These are phyloP conservation scores for Teunomyces aglyptinius DNA, from an alignment of 805 yeast species.

Conservation along the genomic window DNA sequence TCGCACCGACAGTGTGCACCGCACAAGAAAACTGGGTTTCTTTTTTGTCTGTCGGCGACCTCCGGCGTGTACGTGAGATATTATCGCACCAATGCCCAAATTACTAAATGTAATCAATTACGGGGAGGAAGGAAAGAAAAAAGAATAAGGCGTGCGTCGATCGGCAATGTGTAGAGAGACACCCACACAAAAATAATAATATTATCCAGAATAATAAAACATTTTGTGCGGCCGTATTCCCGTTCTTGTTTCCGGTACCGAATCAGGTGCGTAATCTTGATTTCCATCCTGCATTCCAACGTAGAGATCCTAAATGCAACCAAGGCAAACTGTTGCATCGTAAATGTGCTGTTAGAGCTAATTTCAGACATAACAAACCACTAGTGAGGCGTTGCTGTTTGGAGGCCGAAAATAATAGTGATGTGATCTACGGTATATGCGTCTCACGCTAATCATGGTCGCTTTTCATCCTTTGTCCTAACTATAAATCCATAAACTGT, in stretches of 20 bases:
- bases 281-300: not conserved
- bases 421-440: not conserved
- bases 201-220: too few relatives aligned
- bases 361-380: not conserved
- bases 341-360: not conserved
- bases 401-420: not conserved
- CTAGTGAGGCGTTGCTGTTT: not conserved
- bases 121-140: not conserved
- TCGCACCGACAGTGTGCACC: too few relatives aligned
- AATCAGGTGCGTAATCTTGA: not conserved
- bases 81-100: not conserved
- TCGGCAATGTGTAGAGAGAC: not conserved
- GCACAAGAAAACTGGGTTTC: too few relatives aligned
- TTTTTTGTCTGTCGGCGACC: not conserved
- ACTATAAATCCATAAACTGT: not conserved
- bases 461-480: not conserved
- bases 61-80: not conserved
- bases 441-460: not conserved
- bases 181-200: not conserved
- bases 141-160: not conserved
- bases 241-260: not conserved
- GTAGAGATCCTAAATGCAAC: not conserved
- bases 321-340: constrained; percentile 1
- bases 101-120: not conserved
- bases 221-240: not conserved